These are phyloP conservation scores for Niebla homalea DNA, from an alignment of 495 filamentous ascomycete species.

Conservation along the genomic window DNA sequence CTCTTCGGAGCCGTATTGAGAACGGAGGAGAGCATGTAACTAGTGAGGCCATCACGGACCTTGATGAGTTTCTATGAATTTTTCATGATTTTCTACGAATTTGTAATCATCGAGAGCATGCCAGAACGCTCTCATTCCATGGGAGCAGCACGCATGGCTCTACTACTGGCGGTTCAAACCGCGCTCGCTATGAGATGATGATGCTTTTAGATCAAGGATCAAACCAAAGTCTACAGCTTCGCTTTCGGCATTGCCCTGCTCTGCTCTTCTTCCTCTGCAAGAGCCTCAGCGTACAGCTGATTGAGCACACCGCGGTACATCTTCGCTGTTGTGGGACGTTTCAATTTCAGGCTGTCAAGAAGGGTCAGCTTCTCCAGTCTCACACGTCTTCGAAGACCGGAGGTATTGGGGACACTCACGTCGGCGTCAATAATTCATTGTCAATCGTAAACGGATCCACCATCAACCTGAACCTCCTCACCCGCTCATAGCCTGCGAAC, in stretches of 20 bases:
- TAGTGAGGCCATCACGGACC: too few species aligned
- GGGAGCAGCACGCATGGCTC: too few species aligned
- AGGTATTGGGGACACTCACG: conserved; percentile 47
- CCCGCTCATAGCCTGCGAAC: conserved; percentile 80
- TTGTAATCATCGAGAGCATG: too few species aligned
- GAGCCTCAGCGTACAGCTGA: conserved; percentile 62
- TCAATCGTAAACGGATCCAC: conserved; percentile 89
- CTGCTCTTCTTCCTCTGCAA: conserved; percentile 35
- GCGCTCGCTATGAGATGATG: too few species aligned
- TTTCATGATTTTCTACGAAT: too few species aligned
- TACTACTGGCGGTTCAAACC: too few species aligned
- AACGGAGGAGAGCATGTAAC: too few species aligned
- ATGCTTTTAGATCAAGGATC: too few species aligned
- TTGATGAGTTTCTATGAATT: too few species aligned
- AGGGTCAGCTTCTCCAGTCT: conserved; percentile 22
- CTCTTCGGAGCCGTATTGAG: too few species aligned
- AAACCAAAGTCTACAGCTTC: not conserved
- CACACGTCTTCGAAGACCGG: not conserved
- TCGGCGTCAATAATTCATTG: conserved; percentile 88
- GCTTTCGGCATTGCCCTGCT: conserved; percentile 35
- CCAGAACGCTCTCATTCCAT: too few species aligned
- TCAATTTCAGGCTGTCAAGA: conserved; percentile 67
- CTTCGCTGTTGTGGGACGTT: conserved; percentile 77
- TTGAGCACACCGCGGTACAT: conserved; percentile 63
- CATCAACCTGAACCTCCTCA: conserved; percentile 59